These are phyloP conservation scores for Pleomassaria siparia DNA, from an alignment of 2,329 filamentous ascomycete genomes.

Conservation along the genomic window DNA sequence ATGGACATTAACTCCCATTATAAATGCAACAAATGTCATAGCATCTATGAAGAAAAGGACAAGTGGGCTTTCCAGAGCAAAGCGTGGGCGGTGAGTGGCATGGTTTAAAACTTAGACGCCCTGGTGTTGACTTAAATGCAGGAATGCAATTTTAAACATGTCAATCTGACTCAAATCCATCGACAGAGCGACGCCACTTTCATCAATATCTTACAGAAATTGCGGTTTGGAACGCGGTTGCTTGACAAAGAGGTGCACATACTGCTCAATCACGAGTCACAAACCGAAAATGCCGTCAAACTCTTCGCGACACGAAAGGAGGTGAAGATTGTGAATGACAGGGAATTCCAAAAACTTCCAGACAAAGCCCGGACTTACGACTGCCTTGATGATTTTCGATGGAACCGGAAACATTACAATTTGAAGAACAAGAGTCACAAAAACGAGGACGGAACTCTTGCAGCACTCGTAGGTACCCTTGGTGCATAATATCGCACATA, in stretches of 20 bases:
- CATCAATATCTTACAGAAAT: slow-evolving; percentile 58
- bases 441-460: no score
- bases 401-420: no score
- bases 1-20: no score
- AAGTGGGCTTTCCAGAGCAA: slow-evolving; percentile 63
- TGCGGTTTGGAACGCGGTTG: slow-evolving; percentile 40
- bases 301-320: neutral
- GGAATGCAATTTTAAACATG: slow-evolving; percentile 54
- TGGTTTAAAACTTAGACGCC: neutral
- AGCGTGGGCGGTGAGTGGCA: slow-evolving; percentile 49
- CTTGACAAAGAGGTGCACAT: neutral
- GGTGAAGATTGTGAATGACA: neutral
- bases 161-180: slow-evolving; percentile 58
- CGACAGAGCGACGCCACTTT: slow-evolving; percentile 59
- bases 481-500: neutral
- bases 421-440: no score
- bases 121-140: slow-evolving; percentile 10
- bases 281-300: neutral
- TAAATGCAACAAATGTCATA: slow-evolving; percentile 10
- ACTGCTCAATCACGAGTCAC: neutral
- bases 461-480: no score
- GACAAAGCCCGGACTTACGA: neutral
- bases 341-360: neutral
- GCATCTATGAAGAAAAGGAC: slow-evolving; percentile 48
- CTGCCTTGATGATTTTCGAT: neutral